Evolutionary conservation across 225 moss, liverwort and hornwort genomes (phyloP).

Genomic region (Polytrichum commune): DNA sequence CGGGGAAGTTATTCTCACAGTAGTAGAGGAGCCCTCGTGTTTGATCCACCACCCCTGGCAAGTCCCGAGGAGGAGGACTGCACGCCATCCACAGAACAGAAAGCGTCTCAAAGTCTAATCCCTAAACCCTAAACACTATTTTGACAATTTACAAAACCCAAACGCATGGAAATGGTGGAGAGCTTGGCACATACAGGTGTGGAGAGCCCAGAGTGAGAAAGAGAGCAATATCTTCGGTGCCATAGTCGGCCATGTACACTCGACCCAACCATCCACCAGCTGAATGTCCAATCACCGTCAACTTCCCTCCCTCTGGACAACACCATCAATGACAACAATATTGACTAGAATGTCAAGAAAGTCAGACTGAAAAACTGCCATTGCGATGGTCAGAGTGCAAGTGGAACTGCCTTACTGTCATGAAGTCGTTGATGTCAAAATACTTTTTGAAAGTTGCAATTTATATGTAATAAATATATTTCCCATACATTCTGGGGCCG

Average conservation of each 20-base stretch:
- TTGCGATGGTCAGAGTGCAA: no score
- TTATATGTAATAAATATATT: no score
- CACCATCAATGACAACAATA: background rate
- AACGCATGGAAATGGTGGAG: background rate
- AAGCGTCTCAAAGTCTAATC: no score
- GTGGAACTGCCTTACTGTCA: no score
- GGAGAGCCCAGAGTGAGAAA: constrained; percentile 87
- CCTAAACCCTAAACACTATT: no score
- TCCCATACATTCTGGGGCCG: no score
- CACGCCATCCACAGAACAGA: constrained; percentile 16
- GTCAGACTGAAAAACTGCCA: no score
- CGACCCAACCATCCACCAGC: constrained; percentile 99
- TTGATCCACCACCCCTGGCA: constrained; percentile 95
- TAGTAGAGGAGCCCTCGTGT: constrained; percentile 88
- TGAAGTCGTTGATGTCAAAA: no score
- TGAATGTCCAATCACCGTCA: constrained; percentile 89
- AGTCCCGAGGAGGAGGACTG: constrained; percentile 90
- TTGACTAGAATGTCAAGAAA: background rate
- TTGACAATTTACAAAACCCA: background rate
- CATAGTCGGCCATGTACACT: constrained; percentile 88
- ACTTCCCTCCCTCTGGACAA: constrained; percentile 50
- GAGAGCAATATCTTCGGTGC: constrained; percentile 75
- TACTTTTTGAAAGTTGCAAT: no score
- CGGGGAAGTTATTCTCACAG: constrained; percentile 79
- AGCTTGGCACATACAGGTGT: constrained; percentile 58